Evolutionary conservation across 2,329 filamentous ascomycete genomes (phyloP), one percentile per base, ranked within the genome.

Genomic region (Curvularia sp.): DNA sequence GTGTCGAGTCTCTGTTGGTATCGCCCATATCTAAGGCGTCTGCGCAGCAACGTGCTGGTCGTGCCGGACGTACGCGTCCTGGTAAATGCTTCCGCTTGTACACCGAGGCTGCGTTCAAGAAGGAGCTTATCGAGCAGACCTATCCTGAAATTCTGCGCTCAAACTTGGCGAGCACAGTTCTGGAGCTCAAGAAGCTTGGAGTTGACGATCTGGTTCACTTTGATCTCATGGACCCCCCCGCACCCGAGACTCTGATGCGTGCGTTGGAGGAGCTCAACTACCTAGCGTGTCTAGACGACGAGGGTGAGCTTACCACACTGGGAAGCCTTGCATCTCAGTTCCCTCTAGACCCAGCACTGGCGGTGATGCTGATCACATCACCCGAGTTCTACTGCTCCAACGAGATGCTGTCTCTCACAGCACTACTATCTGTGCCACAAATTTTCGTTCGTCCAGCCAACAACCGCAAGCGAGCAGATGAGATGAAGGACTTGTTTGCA

Each of bases 371-470:
- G 57, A 97, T 99, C 77, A 93, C 90, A 10, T 97, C 93, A 7
- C 94, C 95, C 10, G 95, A 99, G 74, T 99, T 99, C 79, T 96
- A 95, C 81, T 99, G 95, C 83, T 97, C 93, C 45, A 98, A 98
- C 78, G 95, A 99, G 81, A 95, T 99, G 39, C 85, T 99, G 13
- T 98, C 95, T 41, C 90, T 99, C 69, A 97, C 93, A 1, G 90
- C 95, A 1, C 86, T 99, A 10, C 87, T 99, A 19, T 98, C 94
- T 0, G 95, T 98, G 10, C 95, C 95, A 0, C 92, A 97, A 75
- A 87, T 98, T 59, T 99, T 97, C 75, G 87, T 96, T 28, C 91
- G 95, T 8, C 95, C 95, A 1, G 90, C 91, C 48, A 87, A 86
- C 71, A 89, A 91, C 67, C 88, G 93, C 61, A 96, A 96, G 80